These are phyloP conservation scores for Ceratocystis huliohia DNA, from an alignment of 2,329 filamentous ascomycete species.

Conservation along the genomic window DNA sequence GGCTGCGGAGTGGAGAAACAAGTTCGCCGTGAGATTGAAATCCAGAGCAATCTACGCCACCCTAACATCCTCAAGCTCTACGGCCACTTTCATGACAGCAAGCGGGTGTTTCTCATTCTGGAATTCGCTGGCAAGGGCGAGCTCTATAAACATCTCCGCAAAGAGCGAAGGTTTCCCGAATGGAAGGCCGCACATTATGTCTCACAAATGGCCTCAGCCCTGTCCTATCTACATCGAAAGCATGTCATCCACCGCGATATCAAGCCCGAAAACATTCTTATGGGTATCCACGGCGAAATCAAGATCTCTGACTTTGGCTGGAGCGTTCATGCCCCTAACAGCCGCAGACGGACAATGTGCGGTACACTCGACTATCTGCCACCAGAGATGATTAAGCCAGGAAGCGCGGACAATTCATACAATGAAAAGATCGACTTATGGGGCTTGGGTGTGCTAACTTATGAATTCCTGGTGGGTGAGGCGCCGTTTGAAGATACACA, in stretches of 20 bases:
- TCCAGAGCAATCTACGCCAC: slow-evolving; percentile 75
- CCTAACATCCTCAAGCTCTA: slow-evolving; percentile 75
- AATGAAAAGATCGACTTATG: slow-evolving; percentile 93
- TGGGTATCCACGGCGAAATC: slow-evolving; percentile 93
- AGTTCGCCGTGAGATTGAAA: slow-evolving; percentile 77
- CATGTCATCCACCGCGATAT: slow-evolving; percentile 96
- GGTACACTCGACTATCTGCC: slow-evolving; percentile 95
- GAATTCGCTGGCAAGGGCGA: slow-evolving; percentile 80
- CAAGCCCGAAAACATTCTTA: slow-evolving; percentile 93
- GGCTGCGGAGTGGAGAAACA: slow-evolving; percentile 66
- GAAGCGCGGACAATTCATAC: slow-evolving; percentile 74
- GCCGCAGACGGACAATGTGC: slow-evolving; percentile 86
- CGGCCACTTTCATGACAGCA: slow-evolving; percentile 80
- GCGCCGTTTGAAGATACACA: slow-evolving; percentile 94
- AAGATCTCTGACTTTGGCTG: slow-evolving; percentile 98
- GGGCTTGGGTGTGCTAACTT: slow-evolving; percentile 88
- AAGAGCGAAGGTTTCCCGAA: slow-evolving; percentile 68
- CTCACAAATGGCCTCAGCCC: slow-evolving; percentile 78
- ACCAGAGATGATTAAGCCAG: slow-evolving; percentile 88
- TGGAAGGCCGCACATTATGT: slow-evolving; percentile 80
- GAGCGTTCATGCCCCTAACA: slow-evolving; percentile 95
- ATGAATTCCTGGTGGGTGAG: slow-evolving; percentile 92
- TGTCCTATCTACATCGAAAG: slow-evolving; percentile 88
- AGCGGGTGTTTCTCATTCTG: slow-evolving; percentile 75
- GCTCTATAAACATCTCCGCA: slow-evolving; percentile 73